Percentiles rank a stretch among this genome's conserved stretches.
Evolutionary conservation across 345 rosid species (phyloP).

Genomic region (Sonneratia caseolaris): DNA sequence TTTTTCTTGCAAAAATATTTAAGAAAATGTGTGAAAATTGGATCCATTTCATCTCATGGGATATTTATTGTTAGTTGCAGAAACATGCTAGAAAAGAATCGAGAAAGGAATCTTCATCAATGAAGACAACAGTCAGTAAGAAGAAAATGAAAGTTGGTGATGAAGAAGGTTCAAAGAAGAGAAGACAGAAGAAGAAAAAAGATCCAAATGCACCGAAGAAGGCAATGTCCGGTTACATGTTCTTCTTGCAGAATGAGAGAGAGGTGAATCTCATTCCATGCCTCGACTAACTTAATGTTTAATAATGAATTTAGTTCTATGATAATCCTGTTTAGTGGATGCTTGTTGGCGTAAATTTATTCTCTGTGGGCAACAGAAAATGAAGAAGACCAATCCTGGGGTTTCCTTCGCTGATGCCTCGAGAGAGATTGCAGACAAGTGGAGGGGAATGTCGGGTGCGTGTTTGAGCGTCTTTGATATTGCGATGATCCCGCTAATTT

Average conservation of each 20-base stretch:
- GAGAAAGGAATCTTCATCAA: constrained; percentile 51
- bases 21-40: not conserved
- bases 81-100: constrained; percentile 60
- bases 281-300: constrained; percentile 1
- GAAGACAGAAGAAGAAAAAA: constrained; percentile 72
- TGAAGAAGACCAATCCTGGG: constrained; percentile 75
- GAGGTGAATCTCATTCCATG: constrained; percentile 40
- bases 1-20: not conserved
- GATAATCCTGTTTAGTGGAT: not conserved
- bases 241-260: constrained; percentile 66
- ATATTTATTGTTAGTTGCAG: constrained; percentile 28
- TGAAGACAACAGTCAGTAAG: constrained; percentile 47
- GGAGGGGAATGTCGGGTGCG: constrained; percentile 73
- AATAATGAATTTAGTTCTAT: not conserved
- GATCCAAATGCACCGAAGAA: constrained; percentile 96
- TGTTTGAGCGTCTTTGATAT: too few relatives aligned
- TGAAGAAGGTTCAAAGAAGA: constrained; percentile 70
- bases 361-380: constrained; percentile 35
- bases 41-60: not conserved
- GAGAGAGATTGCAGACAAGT: constrained; percentile 65
- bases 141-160: constrained; percentile 56
- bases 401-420: constrained; percentile 51
- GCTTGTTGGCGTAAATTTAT: not conserved
- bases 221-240: constrained; percentile 63
- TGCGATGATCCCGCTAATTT: not conserved